Conservation (phyloP, 2,329 filamentous ascomycete genomes). For the Colletotrichum agaves region DNA sequence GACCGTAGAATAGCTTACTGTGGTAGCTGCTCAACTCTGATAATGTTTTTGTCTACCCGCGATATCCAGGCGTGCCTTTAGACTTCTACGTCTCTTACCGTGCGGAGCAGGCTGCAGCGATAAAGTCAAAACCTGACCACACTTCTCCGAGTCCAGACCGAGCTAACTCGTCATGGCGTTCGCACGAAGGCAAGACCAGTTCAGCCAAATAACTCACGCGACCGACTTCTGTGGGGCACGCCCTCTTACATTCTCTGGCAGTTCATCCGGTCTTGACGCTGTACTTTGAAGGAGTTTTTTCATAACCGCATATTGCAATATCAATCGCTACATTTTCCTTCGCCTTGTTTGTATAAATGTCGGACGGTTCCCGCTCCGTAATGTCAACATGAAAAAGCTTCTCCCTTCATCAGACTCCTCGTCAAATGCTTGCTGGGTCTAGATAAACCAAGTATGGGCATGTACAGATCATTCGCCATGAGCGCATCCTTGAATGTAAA, state of each 20-base stretch:
- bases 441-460: neutral
- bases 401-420: constrained; percentile 22
- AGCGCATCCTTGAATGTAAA: neutral
- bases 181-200: constrained; percentile 9
- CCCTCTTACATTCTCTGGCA: neutral
- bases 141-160: neutral
- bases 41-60: too few relatives aligned
- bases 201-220: constrained; percentile 8
- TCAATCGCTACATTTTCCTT: constrained; percentile 6
- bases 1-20: too few relatives aligned
- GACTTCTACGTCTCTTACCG: neutral
- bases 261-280: neutral
- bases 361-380: neutral
- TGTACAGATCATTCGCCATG: neutral
- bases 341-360: neutral
- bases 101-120: neutral
- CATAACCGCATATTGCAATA: neutral
- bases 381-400: constrained; percentile 1
- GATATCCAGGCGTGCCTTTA: too few relatives aligned
- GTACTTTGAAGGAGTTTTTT: neutral
- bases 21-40: too few relatives aligned
- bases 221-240: constrained; percentile 7
- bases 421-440: constrained; percentile 12
- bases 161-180: constrained; percentile 18
- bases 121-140: neutral